These are phyloP conservation scores for Phalaenopsis aphrodite DNA, from an alignment of 106 monocot genomes.

Conservation along the genomic window DNA sequence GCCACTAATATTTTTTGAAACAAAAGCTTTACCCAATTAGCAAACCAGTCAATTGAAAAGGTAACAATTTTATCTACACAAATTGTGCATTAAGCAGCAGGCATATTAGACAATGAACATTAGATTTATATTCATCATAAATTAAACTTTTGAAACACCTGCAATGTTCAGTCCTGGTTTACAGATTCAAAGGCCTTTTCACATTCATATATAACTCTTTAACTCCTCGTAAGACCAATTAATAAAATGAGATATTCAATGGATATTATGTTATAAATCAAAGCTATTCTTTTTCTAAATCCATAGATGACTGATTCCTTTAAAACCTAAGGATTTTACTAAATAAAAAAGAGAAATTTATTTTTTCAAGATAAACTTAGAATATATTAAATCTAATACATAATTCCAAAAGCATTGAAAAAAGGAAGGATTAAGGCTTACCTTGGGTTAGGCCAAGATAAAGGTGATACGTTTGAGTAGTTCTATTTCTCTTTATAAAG, in stretches of 20 bases:
- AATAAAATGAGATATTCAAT: too few species aligned
- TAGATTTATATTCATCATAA: too few species aligned
- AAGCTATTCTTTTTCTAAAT: too few species aligned
- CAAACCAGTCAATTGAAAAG: background rate
- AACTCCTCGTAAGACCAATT: too few species aligned
- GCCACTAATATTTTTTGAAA: background rate
- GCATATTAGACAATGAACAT: background rate
- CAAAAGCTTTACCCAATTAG: background rate
- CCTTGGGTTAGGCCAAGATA: slow-evolving; percentile 76
- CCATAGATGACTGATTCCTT: too few species aligned
- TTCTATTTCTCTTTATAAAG: slow-evolving; percentile 69
- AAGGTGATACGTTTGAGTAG: slow-evolving; percentile 55
- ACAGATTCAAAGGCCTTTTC: too few species aligned
- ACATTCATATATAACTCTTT: too few species aligned
- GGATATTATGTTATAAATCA: too few species aligned
- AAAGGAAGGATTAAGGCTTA: slow-evolving; percentile 14
- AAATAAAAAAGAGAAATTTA: background rate
- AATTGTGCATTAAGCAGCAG: background rate
- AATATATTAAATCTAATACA: background rate
- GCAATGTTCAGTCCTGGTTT: too few species aligned
- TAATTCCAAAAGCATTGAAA: background rate
- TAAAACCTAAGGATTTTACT: background rate
- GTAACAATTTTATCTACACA: background rate
- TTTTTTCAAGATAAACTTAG: background rate
- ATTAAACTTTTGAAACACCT: too few species aligned